A percentile compares a stretch with the other conserved stretches of the same genome.
These are phyloP conservation scores for Hibiscus syriacus DNA, from an alignment of 345 rosid genomes.

Conservation along the genomic window DNA sequence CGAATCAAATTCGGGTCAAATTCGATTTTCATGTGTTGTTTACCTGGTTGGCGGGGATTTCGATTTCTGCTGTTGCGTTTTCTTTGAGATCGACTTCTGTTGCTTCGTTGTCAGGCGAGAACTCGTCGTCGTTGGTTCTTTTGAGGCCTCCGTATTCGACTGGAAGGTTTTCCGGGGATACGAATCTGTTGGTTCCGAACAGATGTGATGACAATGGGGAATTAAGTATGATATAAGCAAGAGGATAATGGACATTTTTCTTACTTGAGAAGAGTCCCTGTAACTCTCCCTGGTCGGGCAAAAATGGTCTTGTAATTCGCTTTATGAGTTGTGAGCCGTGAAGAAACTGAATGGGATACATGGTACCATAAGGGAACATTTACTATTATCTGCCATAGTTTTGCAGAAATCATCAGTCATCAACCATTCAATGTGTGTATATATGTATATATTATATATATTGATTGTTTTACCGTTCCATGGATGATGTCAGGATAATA, in stretches of 20 bases:
- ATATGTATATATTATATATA: not conserved
- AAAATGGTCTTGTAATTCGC: constrained; percentile 27
- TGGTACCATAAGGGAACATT: constrained; percentile 59
- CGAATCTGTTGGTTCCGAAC: constrained; percentile 30
- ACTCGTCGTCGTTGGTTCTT: constrained; percentile 38
- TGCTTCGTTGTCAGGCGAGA: constrained; percentile 27
- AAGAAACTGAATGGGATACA: constrained; percentile 26
- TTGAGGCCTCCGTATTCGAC: constrained; percentile 52
- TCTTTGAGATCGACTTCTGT: constrained; percentile 24
- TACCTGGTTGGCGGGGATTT: constrained; percentile 41
- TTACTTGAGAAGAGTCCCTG: constrained; percentile 53
- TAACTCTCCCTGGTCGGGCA: constrained; percentile 38
- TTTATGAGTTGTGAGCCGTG: constrained; percentile 23
- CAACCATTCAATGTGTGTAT: not conserved
- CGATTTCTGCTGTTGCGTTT: constrained; percentile 21
- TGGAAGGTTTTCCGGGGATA: constrained; percentile 44
- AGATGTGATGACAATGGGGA: not conserved
- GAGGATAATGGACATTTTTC: not conserved
- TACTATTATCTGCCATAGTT: constrained; percentile 24
- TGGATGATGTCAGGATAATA: constrained; percentile 46
- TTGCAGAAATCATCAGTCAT: not conserved
- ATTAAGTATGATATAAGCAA: not conserved
- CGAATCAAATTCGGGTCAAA: no score
- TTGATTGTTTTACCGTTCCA: constrained; percentile 24
- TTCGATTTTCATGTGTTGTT: no score